Base-by-base conservation (phyloP, 1,139 yeast species). In the Yamadazyma taylorii region DNA sequence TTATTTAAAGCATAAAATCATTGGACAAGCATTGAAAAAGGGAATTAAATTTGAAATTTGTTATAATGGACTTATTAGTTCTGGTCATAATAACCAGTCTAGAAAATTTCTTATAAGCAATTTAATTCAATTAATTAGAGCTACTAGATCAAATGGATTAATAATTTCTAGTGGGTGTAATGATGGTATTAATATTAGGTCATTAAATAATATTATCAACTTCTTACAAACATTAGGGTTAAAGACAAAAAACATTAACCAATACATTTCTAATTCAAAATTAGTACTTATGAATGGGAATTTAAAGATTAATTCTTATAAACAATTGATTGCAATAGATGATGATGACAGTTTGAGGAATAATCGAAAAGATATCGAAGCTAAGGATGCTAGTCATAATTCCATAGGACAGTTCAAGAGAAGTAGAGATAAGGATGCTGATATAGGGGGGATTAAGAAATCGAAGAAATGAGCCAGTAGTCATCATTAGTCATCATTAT, bases 31-130 rank as follows among this genome's bases (percentile, higher is more conserved):
- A 1, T 73, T 86, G 13, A 84, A 83, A 14, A 77, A 85, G 40
- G 98, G 98, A 1, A 75, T 89, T 33, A 80, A 80, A 48, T 77
- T 92, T 48, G 98, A 92, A 57, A 73, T 92, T 11, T 73, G 80
- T 38, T 92, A 92, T 58, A 66, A 78, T 12, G 68, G 78, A 32
- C 63, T 82, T 24, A 61, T 78, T 17, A 27, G 30, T 27, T 55
- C 66, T 5, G 45, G 44, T 12, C 37, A 52, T 4, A 58, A 55
- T 16, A 60, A 58, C 23, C 39, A 60, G 27, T 58, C 68, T 24
- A 68, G 90, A 38, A 69, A 78, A 39, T 78, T 78, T 37, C 78
- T 84, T 49, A 80, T 90, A 34, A 72, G 81, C 34, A 90, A 88
- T 53, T 78, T 82, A 1, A 72, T 86, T 35, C 83, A 85, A 51